Base-by-base conservation (phyloP, 768 basidiomycete genomes). In the Tulasnella calospora region DNA sequence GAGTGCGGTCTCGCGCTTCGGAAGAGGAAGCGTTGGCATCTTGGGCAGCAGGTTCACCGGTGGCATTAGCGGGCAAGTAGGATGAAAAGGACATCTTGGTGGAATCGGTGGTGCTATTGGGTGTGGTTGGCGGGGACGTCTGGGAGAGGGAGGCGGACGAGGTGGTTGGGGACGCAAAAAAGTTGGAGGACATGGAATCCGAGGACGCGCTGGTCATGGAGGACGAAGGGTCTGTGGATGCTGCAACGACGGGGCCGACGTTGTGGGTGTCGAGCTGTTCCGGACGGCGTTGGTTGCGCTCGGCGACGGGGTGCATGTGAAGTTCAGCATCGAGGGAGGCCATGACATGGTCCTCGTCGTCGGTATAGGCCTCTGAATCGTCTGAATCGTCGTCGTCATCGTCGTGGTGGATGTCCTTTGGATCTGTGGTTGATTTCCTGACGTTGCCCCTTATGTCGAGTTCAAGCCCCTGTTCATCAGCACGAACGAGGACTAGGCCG, bases 401-500 rank as follows among this genome's bases (percentile, higher is more conserved):
- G 12, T 80, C 79, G 23, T 72, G 40, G 23, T 78, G 69, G 40
- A 36, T 38, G 67, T 46, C 30, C 30, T 78, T 44, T 33, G 40
- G 33, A 23, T 41, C 38, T n/a, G 40, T 44, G 35, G 77, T 46
- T 47, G 77, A 21, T 27, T 78, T 71, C 23, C 77, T 44, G 33
- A 78, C 77, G 55, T 78, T 78, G 67, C 77, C 77, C 44, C 75
- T 75, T 77, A 79, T 80, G 79, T 84, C 83, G 80, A 79, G 78
- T 55, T 78, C 77, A 30, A 78, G 44, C 69, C 77, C 77, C 69
- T 78, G 77, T 78, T 80, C 79, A 78, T 93, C 92, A 71, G 92
- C 93, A 61, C 92, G 87, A 81, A 94, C 94, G 90, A 92, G 94
- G n/a, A 93, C 85, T 77, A 95, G 89, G 0, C 94, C 94, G n/a